Evolutionary conservation across 2,329 filamentous ascomycete species (phyloP), one percentile per base, ranked within the genome.

Genomic region (Neonectria faginata): DNA sequence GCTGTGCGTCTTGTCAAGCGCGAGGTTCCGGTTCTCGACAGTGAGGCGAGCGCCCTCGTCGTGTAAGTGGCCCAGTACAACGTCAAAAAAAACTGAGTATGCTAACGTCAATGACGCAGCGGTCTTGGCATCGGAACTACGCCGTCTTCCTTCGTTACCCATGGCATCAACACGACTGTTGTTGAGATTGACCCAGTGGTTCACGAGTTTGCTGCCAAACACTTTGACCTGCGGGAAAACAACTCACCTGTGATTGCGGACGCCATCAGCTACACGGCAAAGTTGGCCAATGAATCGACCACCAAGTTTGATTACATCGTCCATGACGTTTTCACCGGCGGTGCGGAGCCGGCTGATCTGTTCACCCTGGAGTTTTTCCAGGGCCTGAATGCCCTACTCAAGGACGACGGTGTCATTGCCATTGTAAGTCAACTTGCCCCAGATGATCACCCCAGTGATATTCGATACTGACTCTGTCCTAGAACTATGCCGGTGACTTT

Each of bases 251-350:
- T 93, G 57, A 90, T 98, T 67, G 87, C 90, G 55, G 93, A 99
- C 73, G 96, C 96, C 0, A 88, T 94, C 3, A 80, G 82, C n/a
- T 97, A 89, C 77, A 86, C 88, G 18, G 78, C 82, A 50, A 74
- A 79, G 57, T 75, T 85, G 52, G 81, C 82, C 59, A 74, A 79
- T 55, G 71, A 79, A 29, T 72, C 81, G 61, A 77, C 79, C 8
- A 77, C 82, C 51, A 83, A 83, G 29, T 99, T 91, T 77, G 91
- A 97, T 80, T 98, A 97, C 81, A 96, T 99, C 74, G 86, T 99
- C 58, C 96, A 99, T 78, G 96, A 99, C 72, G 96, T 99, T 25
- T 99, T 99, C 78, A 99, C 96, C 0, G 96, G 96, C 25, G 96
- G 96, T 57, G 94, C 94, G 0, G 96, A 98, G 78, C 96, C 96